These are phyloP conservation scores for Chlorella vulgaris DNA, from an alignment of 139 green algal species.

Conservation along the genomic window DNA sequence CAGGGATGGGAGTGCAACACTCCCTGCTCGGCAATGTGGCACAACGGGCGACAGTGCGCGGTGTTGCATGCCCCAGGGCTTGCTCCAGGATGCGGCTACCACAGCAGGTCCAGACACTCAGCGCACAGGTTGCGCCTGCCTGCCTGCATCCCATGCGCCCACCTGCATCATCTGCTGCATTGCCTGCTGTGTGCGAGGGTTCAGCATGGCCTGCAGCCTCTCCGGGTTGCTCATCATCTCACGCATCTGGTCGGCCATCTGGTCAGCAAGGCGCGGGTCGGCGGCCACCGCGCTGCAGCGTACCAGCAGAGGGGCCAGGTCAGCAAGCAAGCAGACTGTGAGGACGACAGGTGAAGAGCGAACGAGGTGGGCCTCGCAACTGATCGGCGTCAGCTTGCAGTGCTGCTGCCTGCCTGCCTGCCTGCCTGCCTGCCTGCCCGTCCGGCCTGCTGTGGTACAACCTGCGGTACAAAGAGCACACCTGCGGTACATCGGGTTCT, in stretches of 20 bases:
- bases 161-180: conserved; percentile 61
- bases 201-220: conserved; percentile 73
- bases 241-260: conserved; percentile 37
- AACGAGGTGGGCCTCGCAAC: too few species aligned
- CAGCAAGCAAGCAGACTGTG: neutral
- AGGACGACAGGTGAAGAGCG: neutral
- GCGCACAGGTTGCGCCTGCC: neutral
- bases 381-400: too few species aligned
- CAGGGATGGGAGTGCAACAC: neutral
- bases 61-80: too few species aligned
- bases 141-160: neutral
- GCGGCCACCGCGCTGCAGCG: neutral
- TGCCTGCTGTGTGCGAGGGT: conserved; percentile 75
- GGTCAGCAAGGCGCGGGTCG: conserved; percentile 5
- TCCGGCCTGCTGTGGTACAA: too few species aligned
- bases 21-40: too few species aligned
- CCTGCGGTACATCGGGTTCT: conserved; percentile 60
- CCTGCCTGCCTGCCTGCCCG: too few species aligned
- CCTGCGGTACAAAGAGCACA: too few species aligned
- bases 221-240: conserved; percentile 77
- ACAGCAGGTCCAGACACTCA: neutral
- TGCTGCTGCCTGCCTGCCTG: too few species aligned
- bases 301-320: neutral
- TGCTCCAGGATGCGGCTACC: too few species aligned
- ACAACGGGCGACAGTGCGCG: too few species aligned